Evolutionary conservation across 352 stramenopile species (phyloP), one percentile per base, ranked within the genome.

Genomic region (Lagenidium giganteum): DNA sequence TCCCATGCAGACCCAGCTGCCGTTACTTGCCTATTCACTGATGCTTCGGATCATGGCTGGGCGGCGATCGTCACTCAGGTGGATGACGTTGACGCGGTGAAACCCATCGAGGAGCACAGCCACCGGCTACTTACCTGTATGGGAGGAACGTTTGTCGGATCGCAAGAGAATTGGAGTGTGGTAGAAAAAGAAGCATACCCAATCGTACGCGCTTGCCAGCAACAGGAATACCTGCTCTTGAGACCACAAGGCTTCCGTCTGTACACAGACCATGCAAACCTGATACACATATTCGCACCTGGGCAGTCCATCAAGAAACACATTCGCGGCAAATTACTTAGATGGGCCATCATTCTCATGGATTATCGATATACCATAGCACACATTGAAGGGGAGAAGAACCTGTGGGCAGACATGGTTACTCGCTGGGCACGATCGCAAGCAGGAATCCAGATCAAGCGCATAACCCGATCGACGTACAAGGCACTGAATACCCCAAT

Each of bases 141-240:
- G 32, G 28, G 49, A 23, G 44, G 49, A 17, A 44, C 26, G 30
- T 57, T 57, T 23, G 36, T 24, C 5, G 47, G 47, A 38, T 34
- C 28, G 51, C 42, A 54, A 23, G 17, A 42, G 6, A 25, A 54
- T 3, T 58, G 50, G 50, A 47, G 20, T 28, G 42, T 58, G 16
- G 54, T 53, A 22, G 49, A 57, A 14, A 50, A 54, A 45, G 41
- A 57, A 46, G 44, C 12, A 7, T 53, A 58, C 27, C 45, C 42
- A 8, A 54, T 58, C 34, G 40, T 47, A 8, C 30, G 20, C 5
- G 30, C 43, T 21, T 58, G 50, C 21, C 23, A 48, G n/a, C 46
- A 47, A 4, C 31, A 54, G 0, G 33, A 58, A 21, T 52, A 48
- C 30, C 30, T 54, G 35, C 33, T 58, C 8, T 18, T 53, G 12